Conservation (phyloP, 305 asterid species). For the Fraxinus platypoda region DNA sequence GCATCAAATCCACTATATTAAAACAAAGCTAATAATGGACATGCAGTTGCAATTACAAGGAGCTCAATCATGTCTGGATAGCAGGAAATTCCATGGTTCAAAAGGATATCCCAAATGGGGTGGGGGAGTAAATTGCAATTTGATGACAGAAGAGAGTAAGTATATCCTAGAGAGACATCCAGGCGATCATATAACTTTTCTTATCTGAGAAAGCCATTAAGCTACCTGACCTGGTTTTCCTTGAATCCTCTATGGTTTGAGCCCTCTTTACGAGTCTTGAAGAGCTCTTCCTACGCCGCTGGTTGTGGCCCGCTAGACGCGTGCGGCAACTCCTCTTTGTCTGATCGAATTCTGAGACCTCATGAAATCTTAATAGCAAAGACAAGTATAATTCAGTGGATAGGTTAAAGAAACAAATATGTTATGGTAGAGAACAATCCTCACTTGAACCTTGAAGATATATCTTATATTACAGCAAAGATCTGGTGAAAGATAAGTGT, state of each 20-base stretch:
- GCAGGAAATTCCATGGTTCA: neutral
- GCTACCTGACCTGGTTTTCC: constrained; percentile 25
- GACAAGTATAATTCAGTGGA: neutral
- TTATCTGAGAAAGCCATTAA: constrained; percentile 1
- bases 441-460: neutral
- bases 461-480: neutral
- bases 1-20: neutral
- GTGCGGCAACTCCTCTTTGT: constrained; percentile 63
- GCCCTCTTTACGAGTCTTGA: constrained; percentile 26
- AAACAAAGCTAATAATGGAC: neutral
- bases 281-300: constrained; percentile 48
- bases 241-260: constrained; percentile 14
- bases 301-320: constrained; percentile 53
- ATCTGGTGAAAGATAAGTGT: neutral
- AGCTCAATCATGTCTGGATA: neutral
- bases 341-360: constrained; percentile 51
- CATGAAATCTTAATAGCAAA: constrained; percentile 47
- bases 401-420: neutral
- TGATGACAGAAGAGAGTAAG: constrained; percentile 73
- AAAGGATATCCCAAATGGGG: neutral
- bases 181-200: constrained; percentile 20
- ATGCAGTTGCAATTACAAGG: neutral
- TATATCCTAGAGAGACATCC: constrained; percentile 23
- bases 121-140: neutral
- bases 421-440: neutral